Evolutionary conservation across 495 filamentous ascomycete genomes (phyloP).

Genomic region (Cetradonia linearis): DNA sequence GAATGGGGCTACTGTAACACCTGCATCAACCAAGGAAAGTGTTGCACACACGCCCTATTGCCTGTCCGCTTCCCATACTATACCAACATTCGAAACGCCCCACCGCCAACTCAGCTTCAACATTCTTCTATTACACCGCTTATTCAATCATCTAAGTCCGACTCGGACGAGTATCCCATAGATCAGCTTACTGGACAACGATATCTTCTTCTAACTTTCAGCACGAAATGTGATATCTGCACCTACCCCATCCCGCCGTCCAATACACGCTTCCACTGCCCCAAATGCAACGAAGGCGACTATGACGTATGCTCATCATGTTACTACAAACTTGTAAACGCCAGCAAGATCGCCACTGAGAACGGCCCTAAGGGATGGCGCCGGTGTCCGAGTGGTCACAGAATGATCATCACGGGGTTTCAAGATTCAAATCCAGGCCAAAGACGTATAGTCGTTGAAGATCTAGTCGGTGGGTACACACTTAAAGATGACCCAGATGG

Average conservation of each 20-base stretch:
- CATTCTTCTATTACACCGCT: constrained; percentile 2
- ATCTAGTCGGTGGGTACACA: constrained; percentile 60
- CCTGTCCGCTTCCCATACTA: constrained; percentile 37
- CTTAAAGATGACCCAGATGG: constrained; percentile 44
- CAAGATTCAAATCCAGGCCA: constrained; percentile 47
- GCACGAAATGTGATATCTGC: constrained; percentile 66
- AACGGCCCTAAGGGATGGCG: constrained; percentile 75
- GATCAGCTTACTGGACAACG: constrained; percentile 27
- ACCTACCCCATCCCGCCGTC: constrained; percentile 56
- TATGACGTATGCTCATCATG: constrained; percentile 75
- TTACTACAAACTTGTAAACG: constrained; percentile 54
- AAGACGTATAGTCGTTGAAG: constrained; percentile 47
- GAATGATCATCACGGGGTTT: constrained; percentile 74
- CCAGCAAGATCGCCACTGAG: constrained; percentile 53
- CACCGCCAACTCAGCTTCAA: neutral
- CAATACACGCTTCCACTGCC: constrained; percentile 64
- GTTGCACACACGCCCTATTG: constrained; percentile 68
- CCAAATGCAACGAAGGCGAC: constrained; percentile 56
- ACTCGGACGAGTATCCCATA: constrained; percentile 24
- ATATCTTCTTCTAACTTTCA: constrained; percentile 53
- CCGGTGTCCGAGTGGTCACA: constrained; percentile 65
- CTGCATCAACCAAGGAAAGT: constrained; percentile 67
- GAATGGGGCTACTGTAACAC: constrained; percentile 84
- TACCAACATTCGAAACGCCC: neutral
- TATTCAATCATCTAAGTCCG: constrained; percentile 13